phyloP scores from a whole-genome alignment of 2,329 filamentous ascomycete species.

The Clonostachys rosea region DNA sequence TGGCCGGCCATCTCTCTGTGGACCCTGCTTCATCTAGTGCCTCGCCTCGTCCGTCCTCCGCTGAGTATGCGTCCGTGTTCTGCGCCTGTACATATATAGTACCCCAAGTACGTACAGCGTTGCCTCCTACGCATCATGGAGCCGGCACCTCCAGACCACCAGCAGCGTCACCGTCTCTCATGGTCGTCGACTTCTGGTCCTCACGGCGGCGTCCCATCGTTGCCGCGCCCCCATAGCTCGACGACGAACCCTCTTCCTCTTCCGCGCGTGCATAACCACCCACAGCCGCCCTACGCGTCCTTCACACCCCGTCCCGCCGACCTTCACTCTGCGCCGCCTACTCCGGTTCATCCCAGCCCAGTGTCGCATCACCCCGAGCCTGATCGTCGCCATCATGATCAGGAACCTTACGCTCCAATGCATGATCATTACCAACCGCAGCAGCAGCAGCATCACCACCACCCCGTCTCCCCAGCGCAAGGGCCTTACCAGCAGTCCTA shows the following conservation, averaged over 20 bases:
- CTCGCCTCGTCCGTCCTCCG: slow-evolving; percentile 15
- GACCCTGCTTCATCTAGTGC: slow-evolving; percentile 27
- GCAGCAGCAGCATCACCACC: slow-evolving; percentile 11
- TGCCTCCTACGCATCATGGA: slow-evolving; percentile 42
- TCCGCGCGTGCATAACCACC: slow-evolving; percentile 13
- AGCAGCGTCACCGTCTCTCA: slow-evolving; percentile 49
- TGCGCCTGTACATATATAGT: slow-evolving; percentile 26
- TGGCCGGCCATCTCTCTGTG: slow-evolving; percentile 19
- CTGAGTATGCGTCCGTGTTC: slow-evolving; percentile 25
- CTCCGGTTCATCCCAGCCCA: slow-evolving; percentile 9
- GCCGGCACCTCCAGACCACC: slow-evolving; percentile 51
- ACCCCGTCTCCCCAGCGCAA: slow-evolving; percentile 38
- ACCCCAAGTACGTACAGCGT: slow-evolving; percentile 6
- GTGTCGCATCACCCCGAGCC: slow-evolving; percentile 28
- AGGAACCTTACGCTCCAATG: slow-evolving; percentile 47
- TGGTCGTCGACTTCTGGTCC: slow-evolving; percentile 34
- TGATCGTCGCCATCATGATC: slow-evolving; percentile 54
- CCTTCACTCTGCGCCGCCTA: slow-evolving; percentile 21
- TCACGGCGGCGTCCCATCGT: slow-evolving; percentile 13
- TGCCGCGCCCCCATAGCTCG: slow-evolving; percentile 9
- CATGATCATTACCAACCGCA: slow-evolving; percentile 42
- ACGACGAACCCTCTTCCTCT: slow-evolving; percentile 17
- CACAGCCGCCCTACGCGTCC: slow-evolving; percentile 26
- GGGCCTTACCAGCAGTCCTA: slow-evolving; percentile 34
- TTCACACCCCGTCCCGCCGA: slow-evolving; percentile 20